A percentile compares a stretch with the other conserved stretches of the same genome.
These are phyloP conservation scores for Symmetrospora coprosmae DNA, from an alignment of 768 basidiomycete species.

Conservation along the genomic window DNA sequence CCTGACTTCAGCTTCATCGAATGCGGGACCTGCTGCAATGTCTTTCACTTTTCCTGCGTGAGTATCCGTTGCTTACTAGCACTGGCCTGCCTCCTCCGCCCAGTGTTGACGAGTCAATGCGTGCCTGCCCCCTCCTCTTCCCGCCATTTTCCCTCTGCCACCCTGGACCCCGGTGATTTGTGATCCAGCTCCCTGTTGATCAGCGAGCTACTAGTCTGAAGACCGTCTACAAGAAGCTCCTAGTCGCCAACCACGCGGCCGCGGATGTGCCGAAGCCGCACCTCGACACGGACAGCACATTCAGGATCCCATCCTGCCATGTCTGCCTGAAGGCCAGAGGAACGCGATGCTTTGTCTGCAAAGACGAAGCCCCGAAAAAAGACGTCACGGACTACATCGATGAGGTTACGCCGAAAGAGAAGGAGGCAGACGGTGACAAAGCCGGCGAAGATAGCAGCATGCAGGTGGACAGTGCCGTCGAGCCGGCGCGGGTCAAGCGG, in stretches of 20 bases:
- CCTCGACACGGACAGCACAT: conserved; percentile 17
- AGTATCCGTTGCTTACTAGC: too few species aligned
- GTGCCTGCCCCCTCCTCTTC: conserved; percentile 5
- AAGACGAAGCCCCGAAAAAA: neutral
- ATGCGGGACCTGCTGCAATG: neutral
- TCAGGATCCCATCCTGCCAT: conserved; percentile 24
- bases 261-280: conserved; percentile 4
- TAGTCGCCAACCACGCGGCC: neutral
- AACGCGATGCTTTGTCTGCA: conserved; percentile 26
- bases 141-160: conserved; percentile 4
- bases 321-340: conserved; percentile 26
- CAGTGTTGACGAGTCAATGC: neutral
- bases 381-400: neutral
- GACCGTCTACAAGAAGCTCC: neutral
- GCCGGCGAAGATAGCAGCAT: neutral
- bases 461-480: neutral
- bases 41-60: conserved; percentile 14
- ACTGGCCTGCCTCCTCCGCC: neutral
- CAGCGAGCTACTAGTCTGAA: neutral
- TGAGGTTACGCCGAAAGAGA: neutral
- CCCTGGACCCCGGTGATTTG: conserved; percentile 7
- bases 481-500: neutral
- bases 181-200: neutral
- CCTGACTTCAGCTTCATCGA: neutral
- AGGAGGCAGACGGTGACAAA: neutral